A percentile compares a stretch with the other conserved stretches of the same genome.
phyloP scores from a whole-genome alignment of 2,329 filamentous ascomycete genomes.

The Stylonectria norvegica region DNA sequence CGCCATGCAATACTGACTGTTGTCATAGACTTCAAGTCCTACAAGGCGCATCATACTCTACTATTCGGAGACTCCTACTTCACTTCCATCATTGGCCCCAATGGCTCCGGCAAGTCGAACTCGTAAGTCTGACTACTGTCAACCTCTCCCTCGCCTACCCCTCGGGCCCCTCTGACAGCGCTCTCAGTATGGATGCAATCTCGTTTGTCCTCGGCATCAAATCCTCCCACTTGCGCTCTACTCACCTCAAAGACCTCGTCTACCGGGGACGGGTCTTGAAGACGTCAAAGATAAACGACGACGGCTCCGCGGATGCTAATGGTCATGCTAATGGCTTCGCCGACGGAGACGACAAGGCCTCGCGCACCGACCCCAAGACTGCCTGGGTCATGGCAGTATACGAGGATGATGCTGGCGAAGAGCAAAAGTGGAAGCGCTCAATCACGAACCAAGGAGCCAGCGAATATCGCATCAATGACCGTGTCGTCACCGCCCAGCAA shows the following conservation, averaged over 20 bases:
- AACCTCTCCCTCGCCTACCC: not conserved
- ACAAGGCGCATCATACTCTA: slow-evolving; percentile 92
- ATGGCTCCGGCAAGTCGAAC: slow-evolving; percentile 99
- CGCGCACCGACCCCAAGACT: slow-evolving; percentile 81
- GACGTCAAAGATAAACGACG: slow-evolving; percentile 87
- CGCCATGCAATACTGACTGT: slow-evolving; percentile 14
- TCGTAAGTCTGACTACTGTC: slow-evolving; percentile 76
- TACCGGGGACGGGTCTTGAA: slow-evolving; percentile 93
- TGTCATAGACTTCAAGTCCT: slow-evolving; percentile 89
- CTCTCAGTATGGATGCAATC: slow-evolving; percentile 88
- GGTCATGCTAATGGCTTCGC: slow-evolving; percentile 60
- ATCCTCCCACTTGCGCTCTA: slow-evolving; percentile 93
- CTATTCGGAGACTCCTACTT: slow-evolving; percentile 98
- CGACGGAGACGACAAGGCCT: slow-evolving; percentile 59
- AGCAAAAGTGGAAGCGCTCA: slow-evolving; percentile 91
- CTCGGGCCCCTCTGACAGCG: slow-evolving; percentile 6
- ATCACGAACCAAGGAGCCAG: slow-evolving; percentile 87
- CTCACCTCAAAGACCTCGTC: slow-evolving; percentile 89
- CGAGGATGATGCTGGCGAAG: slow-evolving; percentile 92
- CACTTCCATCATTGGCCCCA: slow-evolving; percentile 97
- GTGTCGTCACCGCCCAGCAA: slow-evolving; percentile 79
- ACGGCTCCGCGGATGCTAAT: slow-evolving; percentile 69
- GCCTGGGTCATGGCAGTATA: slow-evolving; percentile 99
- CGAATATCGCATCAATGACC: slow-evolving; percentile 96
- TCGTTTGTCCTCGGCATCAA: slow-evolving; percentile 99